A percentile compares a stretch with the other conserved stretches of the same genome.
These are phyloP conservation scores for Thelephora ganbajun DNA, from an alignment of 768 basidiomycete species.

Conservation along the genomic window DNA sequence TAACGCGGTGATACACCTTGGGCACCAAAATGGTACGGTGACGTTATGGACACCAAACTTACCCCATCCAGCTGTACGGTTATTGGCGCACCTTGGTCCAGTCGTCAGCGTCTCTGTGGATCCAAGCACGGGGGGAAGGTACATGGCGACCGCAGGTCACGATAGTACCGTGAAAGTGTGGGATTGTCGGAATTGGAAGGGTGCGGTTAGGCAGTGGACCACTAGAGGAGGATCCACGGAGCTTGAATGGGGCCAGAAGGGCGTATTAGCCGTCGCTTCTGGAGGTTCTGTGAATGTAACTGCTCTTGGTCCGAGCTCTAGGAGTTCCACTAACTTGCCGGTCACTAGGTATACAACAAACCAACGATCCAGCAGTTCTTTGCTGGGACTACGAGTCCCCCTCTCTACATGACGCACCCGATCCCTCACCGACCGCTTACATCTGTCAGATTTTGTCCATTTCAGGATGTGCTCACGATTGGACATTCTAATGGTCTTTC, in stretches of 20 bases:
- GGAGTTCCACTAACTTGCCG: not conserved
- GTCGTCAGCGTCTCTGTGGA: constrained; percentile 73
- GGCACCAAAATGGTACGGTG: constrained; percentile 91
- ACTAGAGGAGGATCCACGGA: constrained; percentile 55
- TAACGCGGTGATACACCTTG: constrained; percentile 88
- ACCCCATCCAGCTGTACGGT: constrained; percentile 79
- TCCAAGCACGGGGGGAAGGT: constrained; percentile 71
- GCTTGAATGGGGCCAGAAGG: constrained; percentile 77
- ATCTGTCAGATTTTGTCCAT: constrained; percentile 75
- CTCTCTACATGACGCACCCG: constrained; percentile 81
- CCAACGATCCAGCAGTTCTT: constrained; percentile 50
- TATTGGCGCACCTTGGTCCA: constrained; percentile 84
- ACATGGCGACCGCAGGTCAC: constrained; percentile 81
- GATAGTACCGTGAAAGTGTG: constrained; percentile 90
- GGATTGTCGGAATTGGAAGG: constrained; percentile 96
- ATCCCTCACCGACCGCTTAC: constrained; percentile 68
- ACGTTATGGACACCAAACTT: constrained; percentile 96
- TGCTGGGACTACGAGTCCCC: constrained; percentile 37
- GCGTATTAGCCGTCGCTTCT: constrained; percentile 66
- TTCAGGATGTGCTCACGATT: constrained; percentile 71
- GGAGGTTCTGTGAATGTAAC: constrained; percentile 77
- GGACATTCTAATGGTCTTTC: constrained; percentile 72
- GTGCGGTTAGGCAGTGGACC: constrained; percentile 67
- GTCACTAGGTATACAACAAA: constrained; percentile 54
- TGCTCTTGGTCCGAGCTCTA: not conserved